Evolutionary conservation across 805 yeast genomes (phyloP).

Genomic region (Ogataea henricii): DNA sequence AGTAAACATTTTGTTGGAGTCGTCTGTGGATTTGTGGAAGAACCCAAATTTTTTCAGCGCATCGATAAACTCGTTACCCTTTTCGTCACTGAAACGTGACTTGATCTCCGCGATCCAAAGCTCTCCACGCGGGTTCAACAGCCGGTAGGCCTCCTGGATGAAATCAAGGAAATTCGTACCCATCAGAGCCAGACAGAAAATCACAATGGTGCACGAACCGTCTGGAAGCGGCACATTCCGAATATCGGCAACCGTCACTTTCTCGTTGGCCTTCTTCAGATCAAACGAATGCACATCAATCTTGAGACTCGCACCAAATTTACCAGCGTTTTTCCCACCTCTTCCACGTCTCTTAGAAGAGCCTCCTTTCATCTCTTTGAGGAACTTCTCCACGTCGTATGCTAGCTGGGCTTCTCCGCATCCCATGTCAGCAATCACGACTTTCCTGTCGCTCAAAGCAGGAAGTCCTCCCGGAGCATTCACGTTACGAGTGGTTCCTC

Average conservation of each 20-base stretch:
- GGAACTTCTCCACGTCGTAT: constrained; percentile 56
- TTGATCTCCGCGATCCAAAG: constrained; percentile 98
- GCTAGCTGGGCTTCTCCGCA: constrained; percentile 97
- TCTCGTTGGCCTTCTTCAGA: constrained; percentile 80
- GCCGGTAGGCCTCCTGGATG: constrained; percentile 83
- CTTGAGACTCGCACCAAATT: constrained; percentile 41
- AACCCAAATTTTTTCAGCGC: constrained; percentile 79
- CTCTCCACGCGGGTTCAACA: constrained; percentile 88
- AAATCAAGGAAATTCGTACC: constrained; percentile 96
- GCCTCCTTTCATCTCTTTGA: constrained; percentile 38
- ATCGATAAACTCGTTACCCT: constrained; percentile 79
- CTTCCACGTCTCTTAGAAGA: background rate
- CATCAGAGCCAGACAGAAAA: constrained; percentile 94
- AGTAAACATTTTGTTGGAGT: constrained; percentile 88
- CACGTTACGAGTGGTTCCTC: constrained; percentile 60
- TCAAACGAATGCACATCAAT: constrained; percentile 86
- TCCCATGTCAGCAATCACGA: constrained; percentile 97
- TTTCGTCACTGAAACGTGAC: constrained; percentile 78
- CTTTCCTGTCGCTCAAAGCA: constrained; percentile 57
- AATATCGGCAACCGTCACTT: constrained; percentile 96
- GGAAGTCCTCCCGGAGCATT: constrained; percentile 97
- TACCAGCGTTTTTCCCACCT: constrained; percentile 17
- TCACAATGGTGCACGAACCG: constrained; percentile 79
- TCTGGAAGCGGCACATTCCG: constrained; percentile 84
- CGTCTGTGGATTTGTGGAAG: constrained; percentile 85